Base-by-base conservation (phyloP, 1,284 basidiomycete genomes). In the Tilletiopsis washingtonensis region DNA sequence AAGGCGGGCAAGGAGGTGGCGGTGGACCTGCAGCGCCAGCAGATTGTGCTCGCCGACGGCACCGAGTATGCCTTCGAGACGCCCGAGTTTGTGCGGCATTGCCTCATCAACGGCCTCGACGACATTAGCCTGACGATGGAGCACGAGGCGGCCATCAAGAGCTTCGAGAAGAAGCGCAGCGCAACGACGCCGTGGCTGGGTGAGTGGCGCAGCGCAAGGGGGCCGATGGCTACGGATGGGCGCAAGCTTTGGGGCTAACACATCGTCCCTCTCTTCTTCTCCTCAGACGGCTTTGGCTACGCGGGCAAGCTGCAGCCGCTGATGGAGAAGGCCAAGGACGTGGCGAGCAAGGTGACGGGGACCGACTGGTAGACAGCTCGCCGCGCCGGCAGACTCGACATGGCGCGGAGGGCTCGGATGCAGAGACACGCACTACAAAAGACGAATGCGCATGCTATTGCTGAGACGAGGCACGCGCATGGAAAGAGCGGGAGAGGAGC, bases 71-170 rank as follows among this genome's bases (percentile, higher is more conserved):
- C 58, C 51, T 66, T 64, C 42, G 3, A 36, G 24, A 63, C 56
- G 4, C 53, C 59, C 32, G 54, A 55, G 14, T 71, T 70, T 32
- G 63, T 62, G 11, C 45, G 66, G 23, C 61, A 71, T 47, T 71
- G 69, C 40, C 61, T 71, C 27, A 48, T 71, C 25, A 61, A 71
- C 24, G 69, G 67, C 2, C 53, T 69, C 1, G 69, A 71, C 43
- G 69, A 71, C 47, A 69, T 71, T 39, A 62, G 56, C 21, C 57
- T 70, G n/a, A 69, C 67, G 9, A 50, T 71, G 41, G 59, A 62
- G 38, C 60, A 70, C 45, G 65, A 66, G 37, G 52, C 51, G 3
- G 21, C 53, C 25, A 71, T 71, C 24, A 34, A 47, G 1, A 48
- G 23, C 4, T 71, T 69, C 36, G 69, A 71, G 49, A 15, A 40